Base-by-base conservation (phyloP, 164 flowering plant genomes). In the Vitis cinerea region DNA sequence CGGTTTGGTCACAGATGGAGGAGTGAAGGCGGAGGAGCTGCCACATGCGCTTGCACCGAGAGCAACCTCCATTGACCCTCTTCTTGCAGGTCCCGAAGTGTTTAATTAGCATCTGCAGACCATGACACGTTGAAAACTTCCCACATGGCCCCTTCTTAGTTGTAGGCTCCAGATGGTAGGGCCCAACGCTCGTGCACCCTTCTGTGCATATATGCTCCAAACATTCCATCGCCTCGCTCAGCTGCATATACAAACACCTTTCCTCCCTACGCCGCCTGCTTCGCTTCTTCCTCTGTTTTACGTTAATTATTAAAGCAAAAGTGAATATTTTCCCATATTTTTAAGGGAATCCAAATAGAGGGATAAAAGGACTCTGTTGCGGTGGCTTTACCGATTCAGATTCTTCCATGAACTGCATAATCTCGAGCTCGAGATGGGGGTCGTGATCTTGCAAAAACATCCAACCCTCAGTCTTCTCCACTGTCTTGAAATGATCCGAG, bases 171-270 rank as follows among this genome's bases (percentile, higher is more conserved):
- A 68, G 67, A 73, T 89, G 88, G 13, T 66, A 72, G 0, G 98
- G 99, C 1, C 98, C 90, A 4, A 95, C 91, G 27, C 57, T 72
- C 0, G 91, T 88, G 84, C 99, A 95, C 15, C 98, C 99, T 75
- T 93, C 97, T 0, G 87, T 83, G 80, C 86, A 95, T 56, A 95
- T 95, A 84, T 95, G 99, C 73, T 83, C 88, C 64, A 95, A 65
- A 69, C 96, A 87, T 9, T 91, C 93, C 99, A 95, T 91, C 6
- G 98, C 99, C 75, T 93, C 99, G 60, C 90, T 86, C 31, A 95
- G 88, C 75, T 91, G 79, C 67, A 88, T 8, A 64, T 91, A 95
- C 78, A 88, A 11, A 7, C 70, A 80, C 77, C 82, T 85, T 65
- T 84, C 93, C 59, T 76, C 74, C 56, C 77, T 85, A 2, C 73